Evolutionary conservation across 768 basidiomycete genomes (phyloP), one percentile per base, ranked within the genome.

Genomic region (Grammothele lineata): DNA sequence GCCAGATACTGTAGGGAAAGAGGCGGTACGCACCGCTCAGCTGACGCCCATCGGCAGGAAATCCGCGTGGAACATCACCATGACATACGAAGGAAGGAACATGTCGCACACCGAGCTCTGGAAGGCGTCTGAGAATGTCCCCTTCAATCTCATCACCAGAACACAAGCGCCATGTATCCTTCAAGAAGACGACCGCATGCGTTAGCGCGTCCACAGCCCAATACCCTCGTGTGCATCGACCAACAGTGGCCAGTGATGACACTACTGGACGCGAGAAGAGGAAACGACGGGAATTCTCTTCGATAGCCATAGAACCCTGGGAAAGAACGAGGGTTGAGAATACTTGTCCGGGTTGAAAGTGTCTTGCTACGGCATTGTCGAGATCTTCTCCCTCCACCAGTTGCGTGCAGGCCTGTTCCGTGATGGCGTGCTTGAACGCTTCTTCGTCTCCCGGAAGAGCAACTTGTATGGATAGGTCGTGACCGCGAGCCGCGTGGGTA

Each of bases 401-500:
- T 27, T 47, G 38, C 3, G 17, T 4, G 19, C 22, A 21, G 11
- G 34, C 38, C 14, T 40, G 38, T 12, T 19, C 17, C 17, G 25
- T 19, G 38, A 47, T 34, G 10, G 37, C 46, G 8, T 32, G 27
- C 15, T 19, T 26, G 40, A 43, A 48, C 5, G 12, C 12, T 18
- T 12, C 19, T 18, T 48, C 33, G 17, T 48, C 47, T 2, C 24
- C 30, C 12, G 32, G 5, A 12, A 15, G 19, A 11, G 40, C 47
- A 12, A 8, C 14, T 17, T 17, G 23, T 11, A 45, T 44, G 7
- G 51, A 55, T 9, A 25, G 35, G 17, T 59, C 66, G 27, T 55
- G 47, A 1, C 70, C 66, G 2, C 67, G 55, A 15, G 52, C 34
- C 7, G 5, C 38, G 15, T 18, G 11, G 0, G 47, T 48, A 2